Base-by-base conservation (phyloP, 108 stramenopile genomes). In the Cyclostephanos invisitatus region DNA sequence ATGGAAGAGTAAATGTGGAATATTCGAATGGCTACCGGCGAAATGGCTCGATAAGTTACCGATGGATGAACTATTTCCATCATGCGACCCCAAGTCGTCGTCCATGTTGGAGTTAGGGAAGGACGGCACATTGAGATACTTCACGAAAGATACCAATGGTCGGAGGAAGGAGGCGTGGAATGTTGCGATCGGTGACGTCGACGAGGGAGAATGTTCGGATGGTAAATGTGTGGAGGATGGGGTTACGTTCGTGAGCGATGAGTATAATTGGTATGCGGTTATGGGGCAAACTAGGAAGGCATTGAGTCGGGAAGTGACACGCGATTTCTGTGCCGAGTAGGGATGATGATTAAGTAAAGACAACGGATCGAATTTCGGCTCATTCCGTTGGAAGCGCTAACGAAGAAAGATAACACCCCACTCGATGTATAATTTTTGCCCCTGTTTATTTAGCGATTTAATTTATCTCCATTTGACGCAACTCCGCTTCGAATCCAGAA, bases 1-100 rank as follows among this genome's bases (percentile, higher is more conserved):
- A 58, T 75, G 75, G 75, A 75, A 68, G 36, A 75, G 75, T 68
- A 49, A 46, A 55, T 75, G 75, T 51, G 75, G 75, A 15, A 68
- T 75, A 32, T 75, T 46, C 21, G 75, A 75, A n/a, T 9, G 68
- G 29, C 46, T 75, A 5, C 75, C 75, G 10, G 49, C 42, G 75
- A 63, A 72, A 44, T 46, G 24, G 48, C 59, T 24, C 1, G 38
- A 20, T n/a, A 49, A 24, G 10, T 17, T 62, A 28, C 64, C 64
- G 18, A 32, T 49, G 22, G 38, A 65, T 40, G 49, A 46, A 61
- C 3, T 70, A 42, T 61, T 49, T 14, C 40, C 42, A 28, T 25
- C 25, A 27, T 68, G 67, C 35, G 40, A 75, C 36, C 24, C 61
- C 0, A n/a, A 60, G 46, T 60, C 51, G 2, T 75, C 67, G 29